phyloP scores from a whole-genome alignment of 176 grass and related monocot species.

The Juncus inflexus region DNA sequence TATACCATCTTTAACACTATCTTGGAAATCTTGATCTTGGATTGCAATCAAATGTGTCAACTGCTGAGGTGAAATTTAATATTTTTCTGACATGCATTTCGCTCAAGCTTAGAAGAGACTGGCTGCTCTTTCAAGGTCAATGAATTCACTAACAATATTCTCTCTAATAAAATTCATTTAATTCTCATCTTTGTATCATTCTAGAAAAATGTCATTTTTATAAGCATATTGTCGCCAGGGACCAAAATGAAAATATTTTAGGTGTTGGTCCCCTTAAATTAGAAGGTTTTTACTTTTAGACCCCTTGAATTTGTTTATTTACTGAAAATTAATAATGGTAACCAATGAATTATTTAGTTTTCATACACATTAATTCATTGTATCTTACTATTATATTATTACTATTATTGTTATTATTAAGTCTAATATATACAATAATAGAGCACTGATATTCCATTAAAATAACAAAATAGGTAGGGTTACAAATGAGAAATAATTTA shows the following conservation, averaged over 20 bases:
- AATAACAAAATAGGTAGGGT: too few species aligned
- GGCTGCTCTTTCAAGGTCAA: slow-evolving; percentile 68
- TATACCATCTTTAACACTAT: too few species aligned
- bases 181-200: slow-evolving; percentile 5
- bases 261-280: slow-evolving; percentile 98
- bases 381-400: too few species aligned
- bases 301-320: slow-evolving; percentile 11
- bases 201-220: slow-evolving; percentile 13
- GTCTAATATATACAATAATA: too few species aligned
- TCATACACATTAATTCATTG: too few species aligned
- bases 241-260: slow-evolving; percentile 55
- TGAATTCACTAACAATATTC: neutral
- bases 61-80: slow-evolving; percentile 50
- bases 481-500: too few species aligned
- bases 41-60: slow-evolving; percentile 57
- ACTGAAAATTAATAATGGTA: neutral
- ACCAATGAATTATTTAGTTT: too few species aligned
- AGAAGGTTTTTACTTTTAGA: too few species aligned
- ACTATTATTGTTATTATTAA: too few species aligned
- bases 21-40: too few species aligned
- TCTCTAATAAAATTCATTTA: neutral
- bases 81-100: slow-evolving; percentile 91
- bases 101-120: slow-evolving; percentile 91
- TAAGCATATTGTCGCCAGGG: slow-evolving; percentile 84
- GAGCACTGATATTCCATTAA: too few species aligned